A percentile compares a stretch with the other conserved stretches of the same genome.
Conservation (phyloP, 306 rosid species). For the Pterocarpus macrocarpus region DNA sequence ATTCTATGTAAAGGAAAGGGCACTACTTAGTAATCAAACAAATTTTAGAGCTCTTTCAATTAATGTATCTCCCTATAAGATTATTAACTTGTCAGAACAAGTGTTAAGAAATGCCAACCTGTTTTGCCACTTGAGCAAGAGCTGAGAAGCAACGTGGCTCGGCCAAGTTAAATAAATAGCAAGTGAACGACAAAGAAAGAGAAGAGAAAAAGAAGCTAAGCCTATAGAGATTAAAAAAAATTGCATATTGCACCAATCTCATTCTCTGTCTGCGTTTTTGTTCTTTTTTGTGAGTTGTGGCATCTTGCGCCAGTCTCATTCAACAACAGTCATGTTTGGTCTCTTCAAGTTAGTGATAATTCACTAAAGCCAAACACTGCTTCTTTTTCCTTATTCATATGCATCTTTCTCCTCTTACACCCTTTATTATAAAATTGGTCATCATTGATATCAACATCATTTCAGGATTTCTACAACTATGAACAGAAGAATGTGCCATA, state of each 20-base stretch:
- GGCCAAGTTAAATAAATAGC: not conserved
- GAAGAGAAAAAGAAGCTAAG: not conserved
- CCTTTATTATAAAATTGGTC: constrained; percentile 2
- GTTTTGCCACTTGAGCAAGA: constrained; percentile 22
- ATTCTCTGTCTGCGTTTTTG: not conserved
- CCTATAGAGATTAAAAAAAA: not conserved
- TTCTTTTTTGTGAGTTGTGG: not conserved
- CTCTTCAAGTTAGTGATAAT: constrained; percentile 35
- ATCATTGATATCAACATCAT: constrained; percentile 16
- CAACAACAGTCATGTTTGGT: constrained; percentile 5
- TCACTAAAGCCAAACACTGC: constrained; percentile 1
- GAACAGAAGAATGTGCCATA: constrained; percentile 42
- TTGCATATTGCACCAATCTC: not conserved
- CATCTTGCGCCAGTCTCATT: constrained; percentile 30
- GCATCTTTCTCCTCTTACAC: not conserved
- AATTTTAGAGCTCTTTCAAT: no score
- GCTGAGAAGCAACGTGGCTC: not conserved
- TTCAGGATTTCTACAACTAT: constrained; percentile 24
- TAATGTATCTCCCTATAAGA: not conserved
- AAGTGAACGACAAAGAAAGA: not conserved
- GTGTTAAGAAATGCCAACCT: constrained; percentile 31
- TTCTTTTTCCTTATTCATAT: not conserved
- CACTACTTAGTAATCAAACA: no score
- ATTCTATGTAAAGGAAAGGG: no score
- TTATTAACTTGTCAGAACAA: constrained; percentile 1